phyloP scores from a whole-genome alignment of 2,329 filamentous ascomycete genomes.

The Alternaria longipes region DNA sequence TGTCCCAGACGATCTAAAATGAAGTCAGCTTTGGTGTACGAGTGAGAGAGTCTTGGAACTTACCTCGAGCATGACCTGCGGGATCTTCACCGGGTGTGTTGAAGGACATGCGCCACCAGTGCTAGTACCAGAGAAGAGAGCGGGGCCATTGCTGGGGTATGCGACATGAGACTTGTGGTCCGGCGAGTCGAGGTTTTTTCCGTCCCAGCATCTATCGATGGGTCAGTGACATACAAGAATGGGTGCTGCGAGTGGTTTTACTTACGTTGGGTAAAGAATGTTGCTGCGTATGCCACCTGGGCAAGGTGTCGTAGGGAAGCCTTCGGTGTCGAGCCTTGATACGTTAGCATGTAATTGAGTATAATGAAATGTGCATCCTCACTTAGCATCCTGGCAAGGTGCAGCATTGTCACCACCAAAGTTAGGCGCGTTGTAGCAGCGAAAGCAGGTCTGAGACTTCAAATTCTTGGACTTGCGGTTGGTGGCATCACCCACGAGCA shows the following conservation, averaged over 20 bases:
- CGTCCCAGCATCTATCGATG: conserved; percentile 61
- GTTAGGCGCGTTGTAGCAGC: conserved; percentile 58
- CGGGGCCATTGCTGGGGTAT: conserved; percentile 50
- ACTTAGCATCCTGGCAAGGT: conserved; percentile 36
- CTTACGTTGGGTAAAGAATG: conserved; percentile 39
- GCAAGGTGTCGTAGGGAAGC: conserved; percentile 31
- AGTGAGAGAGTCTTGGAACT: neutral
- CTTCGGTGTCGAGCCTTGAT: conserved; percentile 11
- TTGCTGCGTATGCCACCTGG: conserved; percentile 43
- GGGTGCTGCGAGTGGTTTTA: too few species aligned
- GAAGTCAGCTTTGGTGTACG: neutral
- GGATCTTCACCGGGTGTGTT: conserved; percentile 57
- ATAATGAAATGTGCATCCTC: neutral
- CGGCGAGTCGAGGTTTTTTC: conserved; percentile 57
- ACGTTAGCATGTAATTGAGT: neutral
- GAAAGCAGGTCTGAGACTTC: conserved; percentile 55
- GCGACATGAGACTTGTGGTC: conserved; percentile 63
- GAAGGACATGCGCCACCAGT: conserved; percentile 52
- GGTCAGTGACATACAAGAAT: conserved; percentile 4
- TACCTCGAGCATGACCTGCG: conserved; percentile 58
- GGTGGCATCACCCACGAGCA: conserved; percentile 55
- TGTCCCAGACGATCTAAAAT: conserved; percentile 55
- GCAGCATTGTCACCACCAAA: conserved; percentile 54
- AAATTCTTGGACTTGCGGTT: conserved; percentile 29
- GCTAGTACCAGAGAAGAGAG: conserved; percentile 32